phyloP scores from a whole-genome alignment of 2,329 filamentous ascomycete genomes.

The Tympanopsis confertula region DNA sequence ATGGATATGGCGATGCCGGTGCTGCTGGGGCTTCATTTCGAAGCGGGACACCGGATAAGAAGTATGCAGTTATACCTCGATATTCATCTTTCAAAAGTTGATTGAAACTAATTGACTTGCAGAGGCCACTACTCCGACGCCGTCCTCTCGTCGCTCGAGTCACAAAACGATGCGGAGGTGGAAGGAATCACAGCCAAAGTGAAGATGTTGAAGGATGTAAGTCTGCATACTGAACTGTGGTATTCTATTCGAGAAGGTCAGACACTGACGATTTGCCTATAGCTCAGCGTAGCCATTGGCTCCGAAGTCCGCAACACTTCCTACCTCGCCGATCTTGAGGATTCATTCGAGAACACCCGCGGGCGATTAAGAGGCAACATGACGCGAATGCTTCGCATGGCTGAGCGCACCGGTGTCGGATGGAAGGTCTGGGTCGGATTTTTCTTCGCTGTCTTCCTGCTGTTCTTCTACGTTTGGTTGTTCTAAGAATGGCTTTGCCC shows the following conservation, averaged over 20 bases:
- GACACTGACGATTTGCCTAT: background rate
- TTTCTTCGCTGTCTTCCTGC: background rate
- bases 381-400: conserved; percentile 1
- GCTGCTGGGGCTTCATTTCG: background rate
- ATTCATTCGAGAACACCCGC: background rate
- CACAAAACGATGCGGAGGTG: background rate
- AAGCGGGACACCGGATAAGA: background rate
- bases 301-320: background rate
- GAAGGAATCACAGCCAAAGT: background rate
- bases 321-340: background rate
- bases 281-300: background rate
- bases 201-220: conserved; percentile 1
- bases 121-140: conserved; percentile 1
- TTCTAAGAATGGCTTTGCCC: no score
- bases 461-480: background rate
- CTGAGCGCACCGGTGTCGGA: conserved; percentile 1
- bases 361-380: background rate
- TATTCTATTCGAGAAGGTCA: no score
- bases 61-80: no score
- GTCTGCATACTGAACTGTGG: no score
- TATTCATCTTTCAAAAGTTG: no score
- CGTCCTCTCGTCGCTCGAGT: background rate
- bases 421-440: background rate
- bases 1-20: background rate
- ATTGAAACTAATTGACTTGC: background rate